phyloP scores from a whole-genome alignment of 1,284 basidiomycete genomes.

The Ceratobasidium sp. region DNA sequence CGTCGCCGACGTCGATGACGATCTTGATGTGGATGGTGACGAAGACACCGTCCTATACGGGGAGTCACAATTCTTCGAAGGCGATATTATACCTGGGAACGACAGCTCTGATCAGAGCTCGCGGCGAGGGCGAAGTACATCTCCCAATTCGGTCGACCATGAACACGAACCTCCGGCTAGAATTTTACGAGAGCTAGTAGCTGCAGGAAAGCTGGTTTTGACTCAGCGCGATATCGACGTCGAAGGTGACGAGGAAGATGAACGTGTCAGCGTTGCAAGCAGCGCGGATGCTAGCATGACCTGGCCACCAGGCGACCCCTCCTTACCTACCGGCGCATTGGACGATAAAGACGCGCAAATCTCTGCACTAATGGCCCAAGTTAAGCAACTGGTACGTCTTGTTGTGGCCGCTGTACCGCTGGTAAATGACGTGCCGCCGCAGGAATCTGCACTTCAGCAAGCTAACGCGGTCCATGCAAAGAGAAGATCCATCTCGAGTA shows the following conservation, averaged over 20 bases:
- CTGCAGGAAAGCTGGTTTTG: slow-evolving; percentile 11
- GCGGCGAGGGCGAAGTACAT: slow-evolving; percentile 47
- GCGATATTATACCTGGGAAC: slow-evolving; percentile 60
- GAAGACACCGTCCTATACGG: slow-evolving; percentile 61
- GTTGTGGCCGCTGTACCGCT: not conserved
- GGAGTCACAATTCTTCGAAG: slow-evolving; percentile 72
- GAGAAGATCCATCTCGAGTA: not conserved
- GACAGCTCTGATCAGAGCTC: slow-evolving; percentile 54
- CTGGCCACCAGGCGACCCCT: not conserved
- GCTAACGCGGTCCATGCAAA: not conserved
- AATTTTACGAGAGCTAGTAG: slow-evolving; percentile 14
- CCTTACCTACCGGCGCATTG: slow-evolving; percentile 44
- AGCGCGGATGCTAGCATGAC: not conserved
- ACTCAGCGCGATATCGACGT: slow-evolving; percentile 37
- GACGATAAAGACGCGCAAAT: slow-evolving; percentile 59
- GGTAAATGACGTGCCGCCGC: slow-evolving; percentile 4
- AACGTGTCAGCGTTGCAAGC: slow-evolving; percentile 36
- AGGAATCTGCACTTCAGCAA: slow-evolving; percentile 54
- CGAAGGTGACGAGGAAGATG: slow-evolving; percentile 42
- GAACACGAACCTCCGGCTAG: not conserved
- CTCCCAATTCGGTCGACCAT: not conserved
- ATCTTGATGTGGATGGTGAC: slow-evolving; percentile 79
- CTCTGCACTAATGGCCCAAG: slow-evolving; percentile 64
- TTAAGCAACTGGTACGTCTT: slow-evolving; percentile 61
- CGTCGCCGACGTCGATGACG: slow-evolving; percentile 71